phyloP scores from a whole-genome alignment of 2,329 filamentous ascomycete species.

The Trichoderma sp. region DNA sequence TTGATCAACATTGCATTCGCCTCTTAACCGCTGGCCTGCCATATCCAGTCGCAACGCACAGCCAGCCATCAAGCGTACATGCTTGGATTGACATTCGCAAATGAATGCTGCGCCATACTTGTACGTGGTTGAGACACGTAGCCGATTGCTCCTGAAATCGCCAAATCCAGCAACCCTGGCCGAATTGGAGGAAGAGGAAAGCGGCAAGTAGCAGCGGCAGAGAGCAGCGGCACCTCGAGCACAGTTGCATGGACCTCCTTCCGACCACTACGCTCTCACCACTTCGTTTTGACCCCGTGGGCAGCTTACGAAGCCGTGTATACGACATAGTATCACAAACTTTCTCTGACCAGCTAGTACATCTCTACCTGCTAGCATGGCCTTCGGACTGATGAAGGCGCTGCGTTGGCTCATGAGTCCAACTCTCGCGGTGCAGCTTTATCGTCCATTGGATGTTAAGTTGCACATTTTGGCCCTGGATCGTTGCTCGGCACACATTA shows the following conservation, averaged over 20 bases:
- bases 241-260: background rate
- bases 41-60: background rate
- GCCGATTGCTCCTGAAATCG: background rate
- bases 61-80: background rate
- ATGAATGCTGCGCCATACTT: background rate
- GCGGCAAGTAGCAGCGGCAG: background rate
- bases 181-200: background rate
- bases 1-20: constrained; percentile 11
- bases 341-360: background rate
- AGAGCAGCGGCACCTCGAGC: background rate
- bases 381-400: background rate
- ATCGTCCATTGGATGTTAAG: background rate
- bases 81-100: background rate
- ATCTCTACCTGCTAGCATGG: background rate
- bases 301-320: background rate
- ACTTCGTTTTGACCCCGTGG: background rate
- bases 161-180: constrained; percentile 8
- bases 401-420: background rate
- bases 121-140: constrained; percentile 7
- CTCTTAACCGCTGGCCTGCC: background rate
- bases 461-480: background rate
- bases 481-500: background rate
- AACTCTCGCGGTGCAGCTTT: background rate
- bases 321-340: background rate
- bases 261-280: background rate